Evolutionary conservation across 768 basidiomycete species (phyloP).

Genomic region (Collybia mongolica): DNA sequence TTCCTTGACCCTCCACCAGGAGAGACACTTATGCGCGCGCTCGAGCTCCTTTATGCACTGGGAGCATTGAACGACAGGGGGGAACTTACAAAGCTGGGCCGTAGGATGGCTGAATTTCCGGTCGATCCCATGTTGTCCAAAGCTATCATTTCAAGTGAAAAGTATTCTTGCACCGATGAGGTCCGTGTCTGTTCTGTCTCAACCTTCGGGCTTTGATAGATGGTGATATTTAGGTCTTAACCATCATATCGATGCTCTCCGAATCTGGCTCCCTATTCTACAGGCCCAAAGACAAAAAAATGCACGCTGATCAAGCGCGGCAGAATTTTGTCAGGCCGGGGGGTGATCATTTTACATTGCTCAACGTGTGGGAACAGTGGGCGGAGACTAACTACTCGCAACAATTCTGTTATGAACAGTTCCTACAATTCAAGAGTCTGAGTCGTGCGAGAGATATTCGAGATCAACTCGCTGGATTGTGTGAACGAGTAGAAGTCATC

Average conservation of each 20-base stretch:
- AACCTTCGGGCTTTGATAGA: neutral
- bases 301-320: constrained; percentile 96
- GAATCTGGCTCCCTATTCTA: constrained; percentile 96
- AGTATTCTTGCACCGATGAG: constrained; percentile 94
- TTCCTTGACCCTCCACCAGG: constrained; percentile 98
- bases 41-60: constrained; percentile 92
- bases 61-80: constrained; percentile 96
- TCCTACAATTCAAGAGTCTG: constrained; percentile 92
- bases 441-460: constrained; percentile 95
- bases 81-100: constrained; percentile 94
- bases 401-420: constrained; percentile 96
- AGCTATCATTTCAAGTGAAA: constrained; percentile 93
- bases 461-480: constrained; percentile 91
- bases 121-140: constrained; percentile 98
- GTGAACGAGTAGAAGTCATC: constrained; percentile 95
- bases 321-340: constrained; percentile 96
- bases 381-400: constrained; percentile 96
- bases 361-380: constrained; percentile 99
- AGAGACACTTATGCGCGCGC: constrained; percentile 93
- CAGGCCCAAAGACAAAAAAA: constrained; percentile 96
- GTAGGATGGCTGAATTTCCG: constrained; percentile 98
- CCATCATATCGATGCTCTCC: constrained; percentile 96
- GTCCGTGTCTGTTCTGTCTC: constrained; percentile 37
- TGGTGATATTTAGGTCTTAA: constrained; percentile 63
- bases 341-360: constrained; percentile 95